Evolutionary conservation across 2,329 filamentous ascomycete species (phyloP), one percentile per base, ranked within the genome.

Genomic region (Diaporthe vaccinii): DNA sequence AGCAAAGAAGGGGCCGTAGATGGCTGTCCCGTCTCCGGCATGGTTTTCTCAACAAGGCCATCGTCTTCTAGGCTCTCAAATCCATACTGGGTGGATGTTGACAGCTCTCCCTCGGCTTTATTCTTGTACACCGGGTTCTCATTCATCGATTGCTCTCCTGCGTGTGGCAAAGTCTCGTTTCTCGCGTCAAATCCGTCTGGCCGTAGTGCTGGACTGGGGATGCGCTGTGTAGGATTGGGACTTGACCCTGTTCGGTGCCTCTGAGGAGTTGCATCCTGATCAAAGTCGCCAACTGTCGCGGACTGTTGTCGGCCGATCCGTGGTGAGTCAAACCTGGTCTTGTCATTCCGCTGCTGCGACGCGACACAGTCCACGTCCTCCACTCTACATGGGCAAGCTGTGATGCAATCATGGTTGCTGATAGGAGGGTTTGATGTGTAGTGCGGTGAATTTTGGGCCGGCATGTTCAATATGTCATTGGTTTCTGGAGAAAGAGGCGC

Each of bases 311-410:
- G 46, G 39, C 17, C 25, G 20, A 3, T 14, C 14, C 3, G 7
- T 20, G 49, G 34, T 22, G n/a, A 28, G 4, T 10, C 20, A 4
- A 1, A 14, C 0, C n/a, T 22, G 10, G 25, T 20, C 25, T 55
- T 31, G 36, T 17, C 15, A 7, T 25, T 10, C 1, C 1, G 14
- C 17, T 34, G 36, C 10, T 53, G 46, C n/a, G 71, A 34, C 34
- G 71, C 71, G 25, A 73, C 71, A 10, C 71, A 73, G 36, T 73
- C 58, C 25, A 73, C 71, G 14, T 73, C 71, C 10, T 73, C 71
- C 7, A 73, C 71, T 22, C 44, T 53, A n/a, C 71, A 73, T 14
- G 71, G 71, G 39, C 71, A 73, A 15, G 71, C 71, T 65, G 58
- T 73, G 20, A 62, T 73, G 34, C 49, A 73, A 14, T 73, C 58